phyloP scores from a whole-genome alignment of 768 basidiomycete genomes.

The Russula compacta region DNA sequence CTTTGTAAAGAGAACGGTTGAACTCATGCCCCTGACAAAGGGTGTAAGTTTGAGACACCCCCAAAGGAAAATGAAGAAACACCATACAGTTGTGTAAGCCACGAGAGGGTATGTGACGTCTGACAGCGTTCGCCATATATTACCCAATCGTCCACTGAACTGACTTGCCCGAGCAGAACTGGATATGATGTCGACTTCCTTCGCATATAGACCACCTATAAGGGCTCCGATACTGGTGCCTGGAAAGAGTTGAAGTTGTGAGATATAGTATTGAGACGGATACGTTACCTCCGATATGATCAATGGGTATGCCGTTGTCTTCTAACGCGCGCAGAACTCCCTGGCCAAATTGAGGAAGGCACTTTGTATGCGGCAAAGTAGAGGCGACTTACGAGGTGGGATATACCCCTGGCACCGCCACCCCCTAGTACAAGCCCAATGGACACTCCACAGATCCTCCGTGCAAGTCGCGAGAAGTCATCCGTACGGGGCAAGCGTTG shows the following conservation, averaged over 20 bases:
- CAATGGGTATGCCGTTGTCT: slow-evolving; percentile 88
- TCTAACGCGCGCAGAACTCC: slow-evolving; percentile 90
- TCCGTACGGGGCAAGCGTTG: slow-evolving; percentile 75
- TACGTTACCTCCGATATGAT: slow-evolving; percentile 70
- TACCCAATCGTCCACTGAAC: slow-evolving; percentile 86
- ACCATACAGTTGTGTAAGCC: slow-evolving; percentile 74
- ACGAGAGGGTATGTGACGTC: slow-evolving; percentile 92
- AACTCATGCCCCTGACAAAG: slow-evolving; percentile 78
- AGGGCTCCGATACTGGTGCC: slow-evolving; percentile 88
- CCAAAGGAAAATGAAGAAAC: neutral
- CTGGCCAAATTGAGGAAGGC: slow-evolving; percentile 31
- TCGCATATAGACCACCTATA: slow-evolving; percentile 90
- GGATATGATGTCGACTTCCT: slow-evolving; percentile 85
- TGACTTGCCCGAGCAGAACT: slow-evolving; percentile 81
- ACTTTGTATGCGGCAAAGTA: slow-evolving; percentile 30
- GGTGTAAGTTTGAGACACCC: neutral
- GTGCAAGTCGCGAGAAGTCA: slow-evolving; percentile 87
- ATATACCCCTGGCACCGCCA: slow-evolving; percentile 90
- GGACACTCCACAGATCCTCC: slow-evolving; percentile 85
- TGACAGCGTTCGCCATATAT: slow-evolving; percentile 87
- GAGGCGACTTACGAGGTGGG: slow-evolving; percentile 44
- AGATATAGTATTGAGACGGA: neutral
- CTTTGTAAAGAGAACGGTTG: slow-evolving; percentile 91
- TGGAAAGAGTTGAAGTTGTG: slow-evolving; percentile 21
- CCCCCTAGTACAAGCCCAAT: slow-evolving; percentile 94